Evolutionary conservation across 2,329 filamentous ascomycete genomes (phyloP), one percentile per base, ranked within the genome.

Genomic region (Cercospora sesami): DNA sequence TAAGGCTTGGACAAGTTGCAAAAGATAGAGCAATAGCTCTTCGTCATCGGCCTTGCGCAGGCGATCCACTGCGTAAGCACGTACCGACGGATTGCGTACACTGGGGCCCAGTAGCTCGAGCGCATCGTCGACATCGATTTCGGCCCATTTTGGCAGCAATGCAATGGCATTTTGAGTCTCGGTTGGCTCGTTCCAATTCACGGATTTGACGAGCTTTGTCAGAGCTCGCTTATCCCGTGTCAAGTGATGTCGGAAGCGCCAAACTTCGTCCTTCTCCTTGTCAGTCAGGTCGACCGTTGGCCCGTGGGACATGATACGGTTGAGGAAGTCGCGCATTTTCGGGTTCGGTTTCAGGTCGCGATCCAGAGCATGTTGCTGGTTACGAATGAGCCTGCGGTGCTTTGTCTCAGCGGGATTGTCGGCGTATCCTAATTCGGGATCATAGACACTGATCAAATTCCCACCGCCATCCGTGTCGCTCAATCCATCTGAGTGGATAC

Each of bases 201-300:
- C 94, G 0, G 94, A 97, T 79, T 98, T 99, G 78, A 98, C 93
- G 74, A 99, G 96, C 75, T 99, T 99, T 36, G 94, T 99, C 67
- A 98, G 84, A 2, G 94, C 83, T 65, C 82, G 78, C 73, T 99
- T 99, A 78, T 99, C 94, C 66, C 93, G 87, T 0, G 94, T 95
- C 23, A 99, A 81, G 78, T 97, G 94, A 79, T 98, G 96, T 67
- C 95, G 87, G 81, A 98, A 99, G 75, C 96, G 95, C 96, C 96
- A 99, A 21, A 99, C 89, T 62, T 97, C 85, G 79, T 99, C 95
- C 77, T 96, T 96, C 79, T 99, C 95, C 78, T 97, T 94, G 0
- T 93, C 88, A 1, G 89, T 93, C 26, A 99, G 84, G 59, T 91
- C 87, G 70, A 97, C 93, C 0, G 94, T 97, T 3, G 95, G 95